A percentile compares a stretch with the other conserved stretches of the same genome.
Evolutionary conservation across 805 yeast genomes (phyloP).

Genomic region (Jamesozyma lodderae): DNA sequence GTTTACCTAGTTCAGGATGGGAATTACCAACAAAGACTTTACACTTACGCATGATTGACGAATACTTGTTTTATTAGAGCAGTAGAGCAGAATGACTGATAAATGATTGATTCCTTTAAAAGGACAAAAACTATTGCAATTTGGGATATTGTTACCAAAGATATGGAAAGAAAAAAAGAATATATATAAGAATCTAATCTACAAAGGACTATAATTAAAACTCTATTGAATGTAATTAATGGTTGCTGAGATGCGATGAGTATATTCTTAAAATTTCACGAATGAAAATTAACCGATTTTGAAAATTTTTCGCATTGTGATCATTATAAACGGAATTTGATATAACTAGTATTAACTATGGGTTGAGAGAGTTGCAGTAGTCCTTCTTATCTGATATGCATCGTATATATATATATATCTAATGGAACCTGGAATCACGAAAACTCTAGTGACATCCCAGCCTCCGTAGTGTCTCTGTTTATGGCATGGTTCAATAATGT

Average conservation of each 20-base stretch:
- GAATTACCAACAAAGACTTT: conserved; percentile 94
- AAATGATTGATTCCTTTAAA: neutral
- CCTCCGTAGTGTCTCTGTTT: conserved; percentile 11
- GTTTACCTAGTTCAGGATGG: conserved; percentile 86
- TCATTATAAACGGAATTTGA: neutral
- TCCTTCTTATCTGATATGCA: too few relatives aligned
- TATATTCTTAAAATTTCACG: neutral
- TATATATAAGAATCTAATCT: too few relatives aligned
- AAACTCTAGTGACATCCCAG: conserved; percentile 23
- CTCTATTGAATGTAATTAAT: neutral
- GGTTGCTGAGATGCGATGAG: neutral
- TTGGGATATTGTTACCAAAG: conserved; percentile 1
- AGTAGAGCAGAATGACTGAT: neutral
- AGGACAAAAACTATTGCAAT: neutral
- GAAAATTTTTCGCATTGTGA: neutral
- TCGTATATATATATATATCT: too few relatives aligned
- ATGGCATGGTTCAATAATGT: conserved; percentile 5
- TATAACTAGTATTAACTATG: too few relatives aligned
- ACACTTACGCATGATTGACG: conserved; percentile 75
- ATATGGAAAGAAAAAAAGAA: neutral
- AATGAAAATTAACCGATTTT: neutral
- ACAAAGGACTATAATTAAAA: neutral
- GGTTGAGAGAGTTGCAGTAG: too few relatives aligned
- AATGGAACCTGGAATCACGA: too few relatives aligned
- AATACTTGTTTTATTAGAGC: neutral